These are phyloP conservation scores for Ettlia oleoabundans DNA, from an alignment of 139 green algal species.

Conservation along the genomic window DNA sequence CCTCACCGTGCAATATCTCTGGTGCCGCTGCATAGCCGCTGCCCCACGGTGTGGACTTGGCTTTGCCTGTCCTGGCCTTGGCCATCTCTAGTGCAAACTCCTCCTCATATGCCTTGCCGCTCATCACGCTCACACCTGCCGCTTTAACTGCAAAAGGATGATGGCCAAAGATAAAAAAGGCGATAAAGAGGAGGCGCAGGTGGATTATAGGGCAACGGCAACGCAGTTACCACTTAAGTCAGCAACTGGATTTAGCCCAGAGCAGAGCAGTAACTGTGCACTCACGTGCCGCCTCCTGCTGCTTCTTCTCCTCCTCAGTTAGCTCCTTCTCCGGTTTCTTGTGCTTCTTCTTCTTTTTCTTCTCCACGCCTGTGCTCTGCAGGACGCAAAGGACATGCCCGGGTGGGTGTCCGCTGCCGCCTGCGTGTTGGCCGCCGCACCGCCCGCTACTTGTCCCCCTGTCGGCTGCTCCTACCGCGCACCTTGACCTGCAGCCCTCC, in stretches of 20 bases:
- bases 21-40: constrained; percentile 33
- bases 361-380: constrained; percentile 39
- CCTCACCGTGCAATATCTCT: constrained; percentile 61
- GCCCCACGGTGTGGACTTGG: constrained; percentile 62
- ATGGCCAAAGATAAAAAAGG: no score
- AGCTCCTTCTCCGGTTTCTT: constrained; percentile 14
- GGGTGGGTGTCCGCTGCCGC: no score
- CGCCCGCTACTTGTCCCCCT: neutral
- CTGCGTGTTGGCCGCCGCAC: no score
- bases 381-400: no score
- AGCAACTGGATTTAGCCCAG: no score
- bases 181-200: neutral
- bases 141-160: constrained; percentile 19
- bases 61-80: constrained; percentile 51
- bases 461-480: neutral
- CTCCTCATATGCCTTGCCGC: constrained; percentile 41
- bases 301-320: constrained; percentile 35
- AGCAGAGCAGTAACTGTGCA: neutral
- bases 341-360: constrained; percentile 53
- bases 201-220: neutral
- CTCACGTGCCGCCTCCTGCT: constrained; percentile 29
- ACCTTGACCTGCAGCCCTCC: constrained; percentile 34
- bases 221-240: no score
- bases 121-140: constrained; percentile 47
- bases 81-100: constrained; percentile 66